Evolutionary conservation across 2,329 filamentous ascomycete species (phyloP), one percentile per base, ranked within the genome.

Genomic region (Talaromyces pinophilus): DNA sequence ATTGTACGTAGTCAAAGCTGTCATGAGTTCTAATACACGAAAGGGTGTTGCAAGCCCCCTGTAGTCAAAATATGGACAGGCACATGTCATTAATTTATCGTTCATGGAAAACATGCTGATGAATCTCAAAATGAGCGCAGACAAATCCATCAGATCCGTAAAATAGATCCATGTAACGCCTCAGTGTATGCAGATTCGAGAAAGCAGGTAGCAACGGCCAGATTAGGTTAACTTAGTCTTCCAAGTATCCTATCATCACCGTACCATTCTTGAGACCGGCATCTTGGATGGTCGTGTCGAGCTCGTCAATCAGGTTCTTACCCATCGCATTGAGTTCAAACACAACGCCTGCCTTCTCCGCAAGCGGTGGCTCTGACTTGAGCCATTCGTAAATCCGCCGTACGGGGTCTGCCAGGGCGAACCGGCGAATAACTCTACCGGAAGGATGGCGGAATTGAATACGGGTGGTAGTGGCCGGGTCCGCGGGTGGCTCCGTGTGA

Each of bases 341-440:
- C 68, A 87, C 86, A 13, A 90, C 79, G 0, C 90, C 92, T 35
- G 87, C 86, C 78, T 92, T 94, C 72, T 90, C 92, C 70, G 93
- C 90, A 59, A 96, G 79, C 1, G 93, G 92, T 67, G 90, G 88
- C 1, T 78, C 75, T 0, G 93, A 90, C 81, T 98, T 99, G 70
- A 99, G 87, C 92, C 93, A 99, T 81, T 99, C 95, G 78, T 94
- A 99, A 55, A 99, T 88, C 13, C 92, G 87, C 64, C 88, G 86
- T 13, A 99, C 93, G 0, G 86, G 83, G 66, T 99, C 95, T 15
- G 86, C 78, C 3, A 93, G 79, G 10, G 84, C 82, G 79, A 99
- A 99, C n/a, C 92, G 87, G 35, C 93, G 89, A 67, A 99, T 93
- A 10, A 97, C 86, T 19, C 94, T 88, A 1, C 93, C 93, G 11